Evolutionary conservation across 805 yeast species (phyloP).

Genomic region (Wickerhamomyces strasburgensis): DNA sequence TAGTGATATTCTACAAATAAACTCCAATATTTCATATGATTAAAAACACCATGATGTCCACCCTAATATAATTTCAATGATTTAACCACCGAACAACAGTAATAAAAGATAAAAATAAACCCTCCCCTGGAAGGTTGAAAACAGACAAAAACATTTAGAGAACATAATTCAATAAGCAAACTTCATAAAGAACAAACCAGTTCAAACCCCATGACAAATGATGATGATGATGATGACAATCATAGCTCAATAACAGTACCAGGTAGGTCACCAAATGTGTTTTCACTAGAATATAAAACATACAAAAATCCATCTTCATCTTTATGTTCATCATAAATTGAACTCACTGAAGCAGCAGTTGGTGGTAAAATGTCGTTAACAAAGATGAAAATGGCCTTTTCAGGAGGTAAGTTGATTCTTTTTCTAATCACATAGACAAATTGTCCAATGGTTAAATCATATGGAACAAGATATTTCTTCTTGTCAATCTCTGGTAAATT

Average conservation of each 20-base stretch:
- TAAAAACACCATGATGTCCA: too few species aligned
- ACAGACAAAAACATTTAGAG: too few species aligned
- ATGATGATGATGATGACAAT: conserved; percentile 28
- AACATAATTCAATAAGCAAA: too few species aligned
- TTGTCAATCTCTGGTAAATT: conserved; percentile 96
- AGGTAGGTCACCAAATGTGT: conserved; percentile 69
- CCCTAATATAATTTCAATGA: too few species aligned
- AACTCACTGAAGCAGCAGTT: conserved; percentile 93
- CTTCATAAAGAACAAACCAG: too few species aligned
- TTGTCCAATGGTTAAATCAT: conserved; percentile 95
- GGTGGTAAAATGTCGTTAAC: conserved; percentile 97
- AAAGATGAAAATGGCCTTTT: conserved; percentile 95
- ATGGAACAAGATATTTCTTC: conserved; percentile 94
- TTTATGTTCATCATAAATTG: conserved; percentile 93
- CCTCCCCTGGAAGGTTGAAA: too few species aligned
- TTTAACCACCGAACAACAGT: too few species aligned
- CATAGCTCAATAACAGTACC: not conserved
- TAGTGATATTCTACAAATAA: too few species aligned
- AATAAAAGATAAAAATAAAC: too few species aligned
- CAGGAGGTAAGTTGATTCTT: conserved; percentile 92
- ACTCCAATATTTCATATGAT: too few species aligned
- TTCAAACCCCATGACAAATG: too few species aligned
- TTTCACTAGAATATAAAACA: conserved; percentile 94
- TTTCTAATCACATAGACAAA: conserved; percentile 96
- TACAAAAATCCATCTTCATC: conserved; percentile 97